A percentile compares a stretch with the other conserved stretches of the same genome.
Evolutionary conservation across 2,329 filamentous ascomycete species (phyloP).

Genomic region (Kalaharituber pfeilii): DNA sequence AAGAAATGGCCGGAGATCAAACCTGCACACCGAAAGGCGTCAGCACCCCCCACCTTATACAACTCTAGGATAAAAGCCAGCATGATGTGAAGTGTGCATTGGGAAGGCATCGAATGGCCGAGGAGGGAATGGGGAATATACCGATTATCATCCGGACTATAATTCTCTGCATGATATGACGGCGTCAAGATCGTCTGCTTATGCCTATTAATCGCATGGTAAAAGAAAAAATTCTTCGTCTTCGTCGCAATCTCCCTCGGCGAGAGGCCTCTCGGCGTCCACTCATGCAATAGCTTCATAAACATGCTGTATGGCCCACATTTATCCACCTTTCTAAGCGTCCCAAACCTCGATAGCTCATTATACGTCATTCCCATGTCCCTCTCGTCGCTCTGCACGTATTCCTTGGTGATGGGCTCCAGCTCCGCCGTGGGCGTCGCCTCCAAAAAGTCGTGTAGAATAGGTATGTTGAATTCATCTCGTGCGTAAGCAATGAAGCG

Average conservation of each 20-base stretch:
- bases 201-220: conserved; percentile 47
- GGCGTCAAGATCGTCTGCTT: conserved; percentile 46
- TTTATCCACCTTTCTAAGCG: conserved; percentile 33
- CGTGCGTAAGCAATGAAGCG: conserved; percentile 51
- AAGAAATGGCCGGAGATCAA: conserved; percentile 30
- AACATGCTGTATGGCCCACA: conserved; percentile 35
- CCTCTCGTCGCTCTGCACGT: conserved; percentile 33
- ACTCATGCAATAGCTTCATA: conserved; percentile 32
- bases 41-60: background rate
- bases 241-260: conserved; percentile 31
- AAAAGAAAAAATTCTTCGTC: conserved; percentile 34
- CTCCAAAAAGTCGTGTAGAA: conserved; percentile 47
- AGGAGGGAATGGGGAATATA: conserved; percentile 10
- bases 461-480: conserved; percentile 42
- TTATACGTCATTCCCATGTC: conserved; percentile 40
- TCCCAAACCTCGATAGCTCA: conserved; percentile 31
- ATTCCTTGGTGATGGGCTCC: conserved; percentile 29
- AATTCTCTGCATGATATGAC: conserved; percentile 35
- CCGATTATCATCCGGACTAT: conserved; percentile 33
- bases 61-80: background rate
- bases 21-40: conserved; percentile 4
- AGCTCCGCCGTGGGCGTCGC: conserved; percentile 46
- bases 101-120: no score
- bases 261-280: conserved; percentile 35
- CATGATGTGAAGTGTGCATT: no score